Evolutionary conservation across 2,329 filamentous ascomycete species (phyloP).

Genomic region (Cercospora sojina): DNA sequence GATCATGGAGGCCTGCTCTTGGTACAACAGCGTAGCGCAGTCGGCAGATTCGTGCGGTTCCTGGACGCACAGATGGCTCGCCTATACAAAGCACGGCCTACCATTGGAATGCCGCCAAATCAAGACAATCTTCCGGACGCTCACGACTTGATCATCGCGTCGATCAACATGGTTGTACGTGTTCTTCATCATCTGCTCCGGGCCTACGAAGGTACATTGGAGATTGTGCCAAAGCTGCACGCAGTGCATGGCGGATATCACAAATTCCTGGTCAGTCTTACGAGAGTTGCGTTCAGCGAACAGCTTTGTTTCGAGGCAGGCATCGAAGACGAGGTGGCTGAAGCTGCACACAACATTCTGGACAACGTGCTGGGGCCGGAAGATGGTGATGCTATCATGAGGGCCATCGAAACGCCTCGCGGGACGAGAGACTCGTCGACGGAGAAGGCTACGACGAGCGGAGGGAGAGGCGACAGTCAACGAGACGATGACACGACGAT

Average conservation of each 20-base stretch:
- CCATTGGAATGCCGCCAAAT: conserved; percentile 15
- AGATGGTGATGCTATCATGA: conserved; percentile 62
- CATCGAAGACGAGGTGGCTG: conserved; percentile 73
- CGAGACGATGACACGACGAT: conserved; percentile 24
- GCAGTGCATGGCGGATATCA: conserved; percentile 71
- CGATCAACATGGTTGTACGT: conserved; percentile 61
- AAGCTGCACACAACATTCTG: conserved; percentile 77
- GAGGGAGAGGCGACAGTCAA: conserved; percentile 6
- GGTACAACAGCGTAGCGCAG: conserved; percentile 64
- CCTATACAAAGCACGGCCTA: conserved; percentile 50
- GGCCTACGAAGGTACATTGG: conserved; percentile 56
- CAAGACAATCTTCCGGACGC: conserved; percentile 23
- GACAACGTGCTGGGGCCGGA: conserved; percentile 80
- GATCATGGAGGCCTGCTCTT: conserved; percentile 64
- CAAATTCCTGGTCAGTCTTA: conserved; percentile 77
- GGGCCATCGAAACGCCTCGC: conserved; percentile 45
- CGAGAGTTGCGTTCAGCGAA: conserved; percentile 81
- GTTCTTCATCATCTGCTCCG: conserved; percentile 61
- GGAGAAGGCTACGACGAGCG: conserved; percentile 14
- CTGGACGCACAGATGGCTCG: conserved; percentile 70
- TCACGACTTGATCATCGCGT: conserved; percentile 45
- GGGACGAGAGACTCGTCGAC: conserved; percentile 22
- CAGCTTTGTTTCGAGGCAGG: conserved; percentile 73
- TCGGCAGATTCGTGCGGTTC: conserved; percentile 72
- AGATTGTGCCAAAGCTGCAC: conserved; percentile 70